Percentiles rank a stretch among this genome's conserved stretches.
These are phyloP conservation scores for Calocera viscosa DNA, from an alignment of 768 basidiomycete species.

Conservation along the genomic window DNA sequence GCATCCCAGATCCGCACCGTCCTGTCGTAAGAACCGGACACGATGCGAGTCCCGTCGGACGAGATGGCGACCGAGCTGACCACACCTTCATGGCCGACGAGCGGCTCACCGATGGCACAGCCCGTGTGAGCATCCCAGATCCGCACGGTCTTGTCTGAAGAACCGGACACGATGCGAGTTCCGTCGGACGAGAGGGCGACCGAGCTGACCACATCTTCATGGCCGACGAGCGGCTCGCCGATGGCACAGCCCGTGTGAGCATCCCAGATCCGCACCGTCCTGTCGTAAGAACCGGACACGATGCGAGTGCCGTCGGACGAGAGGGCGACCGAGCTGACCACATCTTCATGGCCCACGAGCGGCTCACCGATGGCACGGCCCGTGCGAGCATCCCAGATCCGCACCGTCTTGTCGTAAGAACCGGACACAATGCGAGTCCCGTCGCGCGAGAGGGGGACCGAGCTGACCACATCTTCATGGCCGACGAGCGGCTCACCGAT, in stretches of 20 bases:
- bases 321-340: not conserved
- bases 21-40: too few species aligned
- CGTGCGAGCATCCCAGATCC: not conserved
- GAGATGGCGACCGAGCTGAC: too few species aligned
- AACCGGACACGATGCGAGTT: too few species aligned
- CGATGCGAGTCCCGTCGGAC: too few species aligned
- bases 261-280: constrained; percentile 1
- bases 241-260: not conserved
- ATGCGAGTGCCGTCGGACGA: not conserved
- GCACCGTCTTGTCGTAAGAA: not conserved
- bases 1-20: too few species aligned
- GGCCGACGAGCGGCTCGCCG: too few species aligned
- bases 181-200: too few species aligned
- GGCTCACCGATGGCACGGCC: not conserved
- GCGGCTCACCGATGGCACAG: too few species aligned
- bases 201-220: too few species aligned
- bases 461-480: not conserved
- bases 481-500: not conserved
- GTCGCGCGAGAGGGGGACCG: not conserved
- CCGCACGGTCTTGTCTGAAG: too few species aligned
- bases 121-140: too few species aligned
- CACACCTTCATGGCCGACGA: too few species aligned
- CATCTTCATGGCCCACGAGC: not conserved
- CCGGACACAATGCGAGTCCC: not conserved
- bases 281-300: not conserved